Base-by-base conservation (phyloP, 306 rosid genomes). In the Ochetophila trinervis region DNA sequence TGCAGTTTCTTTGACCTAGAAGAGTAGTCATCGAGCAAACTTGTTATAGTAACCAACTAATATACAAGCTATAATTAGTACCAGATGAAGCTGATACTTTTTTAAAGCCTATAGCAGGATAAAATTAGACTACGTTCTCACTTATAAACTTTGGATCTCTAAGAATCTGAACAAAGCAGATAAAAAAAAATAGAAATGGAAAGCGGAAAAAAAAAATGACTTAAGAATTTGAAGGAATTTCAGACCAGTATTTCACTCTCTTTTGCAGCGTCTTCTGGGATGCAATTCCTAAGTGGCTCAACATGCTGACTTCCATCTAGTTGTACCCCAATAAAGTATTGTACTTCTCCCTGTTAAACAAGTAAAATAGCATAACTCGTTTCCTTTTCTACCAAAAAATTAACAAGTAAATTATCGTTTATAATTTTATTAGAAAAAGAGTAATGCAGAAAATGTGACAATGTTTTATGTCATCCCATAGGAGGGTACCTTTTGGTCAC, bases 251-350 rank as follows among this genome's bases (percentile, higher is more conserved):
- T 83, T 84, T 80, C 97, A 32, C 99, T 84, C 53, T 84, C 97
- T 78, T 72, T 76, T 45, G 87, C 96, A 15, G 86, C 69, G 22
- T 68, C 79, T 66, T 86, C 88, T 14, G 89, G 76, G 34, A 93
- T 87, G 76, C 87, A 66, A 63, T 87, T 87, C 53, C 64, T 71
- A 69, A 87, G 91, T 53, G 99, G 97, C 79, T 93, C 96, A 60
- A 93, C 85, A 37, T 87, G 97, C 71, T 87, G 97, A 79, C 99
- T 93, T 9, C 99, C 99, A 72, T 93, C 99, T 23, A 93, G 93
- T 78, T 93, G 99, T 60, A 93, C 99, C 70, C 99, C 99, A 76
- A 90, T 90, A 65, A 93, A 93, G 65, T 93, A 93, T 62, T 93
- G 99, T 8, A 93, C 99, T 81, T 90, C 97, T 70, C 97, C 99